Conservation (phyloP, 2,329 filamentous ascomycete genomes). For the Exophiala lecanii-corni region DNA sequence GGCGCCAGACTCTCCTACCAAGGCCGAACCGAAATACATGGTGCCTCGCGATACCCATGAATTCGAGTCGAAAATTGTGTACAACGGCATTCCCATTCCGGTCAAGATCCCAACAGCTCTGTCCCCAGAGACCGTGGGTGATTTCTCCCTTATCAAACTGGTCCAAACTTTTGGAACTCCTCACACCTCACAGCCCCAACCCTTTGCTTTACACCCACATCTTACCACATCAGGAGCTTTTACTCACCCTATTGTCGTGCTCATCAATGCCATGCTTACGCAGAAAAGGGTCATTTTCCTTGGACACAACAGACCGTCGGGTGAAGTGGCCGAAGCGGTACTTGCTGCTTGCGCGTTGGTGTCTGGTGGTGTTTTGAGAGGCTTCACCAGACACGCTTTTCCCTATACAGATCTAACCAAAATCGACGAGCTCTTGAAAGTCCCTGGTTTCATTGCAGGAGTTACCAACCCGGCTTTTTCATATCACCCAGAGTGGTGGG, state of each 20-base stretch:
- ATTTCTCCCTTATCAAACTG: constrained; percentile 95
- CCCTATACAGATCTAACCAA: constrained; percentile 98
- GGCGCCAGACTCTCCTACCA: constrained; percentile 46
- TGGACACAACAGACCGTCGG: constrained; percentile 89
- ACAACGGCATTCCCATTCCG: constrained; percentile 93
- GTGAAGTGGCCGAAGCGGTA: constrained; percentile 95
- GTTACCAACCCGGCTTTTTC: constrained; percentile 97
- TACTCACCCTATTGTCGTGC: constrained; percentile 91
- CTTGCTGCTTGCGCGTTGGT: constrained; percentile 92
- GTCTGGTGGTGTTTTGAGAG: constrained; percentile 84
- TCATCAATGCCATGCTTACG: constrained; percentile 89
- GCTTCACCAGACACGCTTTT: constrained; percentile 93
- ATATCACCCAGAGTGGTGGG: constrained; percentile 96
- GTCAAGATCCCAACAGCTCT: constrained; percentile 93
- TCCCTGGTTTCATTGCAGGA: constrained; percentile 94
- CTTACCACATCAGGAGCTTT: constrained; percentile 84
- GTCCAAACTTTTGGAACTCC: constrained; percentile 88
- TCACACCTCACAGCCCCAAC: constrained; percentile 75
- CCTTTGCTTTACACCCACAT: constrained; percentile 83
- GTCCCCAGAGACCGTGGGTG: constrained; percentile 91
- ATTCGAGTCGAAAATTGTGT: constrained; percentile 91
- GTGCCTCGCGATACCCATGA: constrained; percentile 94
- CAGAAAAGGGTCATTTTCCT: constrained; percentile 96
- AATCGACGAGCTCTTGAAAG: constrained; percentile 91
- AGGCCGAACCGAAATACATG: constrained; percentile 62